Base-by-base conservation (phyloP, 1,284 basidiomycete genomes). In the Microbotryomycetes sp. region DNA sequence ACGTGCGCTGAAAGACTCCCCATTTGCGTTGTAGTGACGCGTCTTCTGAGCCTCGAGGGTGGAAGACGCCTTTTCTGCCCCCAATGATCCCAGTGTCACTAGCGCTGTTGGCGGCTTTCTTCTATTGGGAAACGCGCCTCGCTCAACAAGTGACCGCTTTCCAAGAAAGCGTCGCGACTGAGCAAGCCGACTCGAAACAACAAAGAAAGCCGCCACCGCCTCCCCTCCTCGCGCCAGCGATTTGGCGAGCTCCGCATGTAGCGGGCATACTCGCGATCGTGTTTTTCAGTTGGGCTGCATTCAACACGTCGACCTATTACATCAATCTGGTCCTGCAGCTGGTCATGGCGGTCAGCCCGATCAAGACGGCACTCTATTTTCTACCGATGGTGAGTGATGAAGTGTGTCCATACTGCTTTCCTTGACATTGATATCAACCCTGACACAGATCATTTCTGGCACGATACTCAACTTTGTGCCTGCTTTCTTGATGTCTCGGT, bases 311-410 rank as follows among this genome's bases (percentile, higher is more conserved):
- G 47, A 69, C 67, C 16, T 70, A 67, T 49, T 68, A 62, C 49
- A 48, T 62, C 15, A 66, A 59, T 12, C 49, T 66, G 7, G 25
- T 62, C n/a, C 29, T 56, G 22, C 57, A 59, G 25, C 30, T 36
- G 7, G 55, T 54, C 31, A 66, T 55, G 70, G 74, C 1, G 76
- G 83, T 28, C 78, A 77, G 3, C 82, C 86, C 0, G 6, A 77
- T 92, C 29, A 78, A 81, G 19, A 86, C 88, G 0, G 88, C 90
- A 77, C 71, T 91, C 30, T 83, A 86, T 15, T 79, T 92, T 63
- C 67, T 91, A 5, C 90, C 91, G 0, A 88, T 88, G 83, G 82
- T 74, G 28, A 45, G 31, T 45, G 19, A 48, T 7, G 28, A 22
- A 26, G 31, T 58, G 16, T 3, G 7, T 28, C 46, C 6, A 15